A percentile compares a stretch with the other conserved stretches of the same genome.
Conservation (phyloP, 2,329 filamentous ascomycete species). For the Lecanoromycetidae sp. region DNA sequence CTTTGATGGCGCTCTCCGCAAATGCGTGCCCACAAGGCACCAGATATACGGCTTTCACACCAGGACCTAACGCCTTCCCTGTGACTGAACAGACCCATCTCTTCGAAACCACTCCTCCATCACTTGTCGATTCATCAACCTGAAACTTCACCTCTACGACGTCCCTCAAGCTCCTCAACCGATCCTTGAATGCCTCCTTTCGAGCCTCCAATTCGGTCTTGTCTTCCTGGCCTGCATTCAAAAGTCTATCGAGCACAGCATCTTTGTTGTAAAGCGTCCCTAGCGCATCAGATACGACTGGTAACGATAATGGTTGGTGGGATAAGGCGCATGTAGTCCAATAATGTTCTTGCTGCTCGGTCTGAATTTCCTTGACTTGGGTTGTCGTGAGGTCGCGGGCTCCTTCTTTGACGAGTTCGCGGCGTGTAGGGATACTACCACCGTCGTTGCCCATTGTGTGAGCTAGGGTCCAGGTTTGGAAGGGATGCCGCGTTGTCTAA, state of each 20-base stretch:
- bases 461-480: neutral
- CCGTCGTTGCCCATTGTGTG: constrained; percentile 93
- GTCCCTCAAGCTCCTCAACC: constrained; percentile 70
- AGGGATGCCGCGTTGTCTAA: neutral
- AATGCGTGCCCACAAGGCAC: constrained; percentile 95
- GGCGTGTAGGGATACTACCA: constrained; percentile 83
- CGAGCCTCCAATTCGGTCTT: constrained; percentile 47
- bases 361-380: constrained; percentile 76
- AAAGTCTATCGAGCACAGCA: constrained; percentile 59
- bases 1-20: constrained; percentile 70
- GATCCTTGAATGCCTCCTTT: constrained; percentile 46
- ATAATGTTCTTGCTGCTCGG: constrained; percentile 72
- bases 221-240: constrained; percentile 40
- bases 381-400: constrained; percentile 69
- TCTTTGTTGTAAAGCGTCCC: constrained; percentile 94
- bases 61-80: constrained; percentile 69
- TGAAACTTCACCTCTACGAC: constrained; percentile 77
- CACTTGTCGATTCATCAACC: constrained; percentile 33
- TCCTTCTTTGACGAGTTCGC: constrained; percentile 90
- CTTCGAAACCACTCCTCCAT: too few relatives aligned
- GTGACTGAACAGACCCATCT: constrained; percentile 78
- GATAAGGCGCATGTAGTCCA: constrained; percentile 88
- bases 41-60: constrained; percentile 70
- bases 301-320: constrained; percentile 57
- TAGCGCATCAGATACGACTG: constrained; percentile 70